Conservation (phyloP, 192 early-diverging fungal species). For the Backusella circina region DNA sequence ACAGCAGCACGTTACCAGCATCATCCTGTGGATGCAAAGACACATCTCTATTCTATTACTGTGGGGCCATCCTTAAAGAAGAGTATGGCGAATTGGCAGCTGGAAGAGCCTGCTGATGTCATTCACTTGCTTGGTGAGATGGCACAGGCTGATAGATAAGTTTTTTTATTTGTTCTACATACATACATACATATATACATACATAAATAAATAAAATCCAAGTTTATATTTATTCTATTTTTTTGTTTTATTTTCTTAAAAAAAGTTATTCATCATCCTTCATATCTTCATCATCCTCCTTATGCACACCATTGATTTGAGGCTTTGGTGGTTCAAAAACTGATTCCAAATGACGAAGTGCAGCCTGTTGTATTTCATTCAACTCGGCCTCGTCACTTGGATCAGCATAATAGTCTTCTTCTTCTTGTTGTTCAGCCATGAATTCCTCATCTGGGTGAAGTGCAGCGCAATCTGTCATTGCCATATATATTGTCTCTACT, state of each 20-base stretch:
- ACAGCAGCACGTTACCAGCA: neutral
- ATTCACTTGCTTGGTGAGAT: slow-evolving; percentile 35
- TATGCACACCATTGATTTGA: neutral
- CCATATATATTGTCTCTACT: slow-evolving; percentile 69
- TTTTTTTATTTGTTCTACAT: too few relatives aligned
- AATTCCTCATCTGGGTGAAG: slow-evolving; percentile 63
- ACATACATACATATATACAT: neutral
- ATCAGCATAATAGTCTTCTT: slow-evolving; percentile 27
- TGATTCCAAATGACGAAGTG: slow-evolving; percentile 31
- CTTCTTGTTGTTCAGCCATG: slow-evolving; percentile 40
- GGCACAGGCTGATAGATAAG: neutral
- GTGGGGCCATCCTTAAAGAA: slow-evolving; percentile 88
- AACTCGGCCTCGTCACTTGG: slow-evolving; percentile 36
- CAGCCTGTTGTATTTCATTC: slow-evolving; percentile 37
- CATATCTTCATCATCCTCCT: neutral
- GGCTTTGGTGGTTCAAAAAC: slow-evolving; percentile 18
- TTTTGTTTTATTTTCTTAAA: neutral
- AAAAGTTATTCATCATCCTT: neutral
- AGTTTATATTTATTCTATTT: neutral
- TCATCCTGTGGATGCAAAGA: neutral
- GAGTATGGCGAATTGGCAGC: slow-evolving; percentile 87
- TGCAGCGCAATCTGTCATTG: slow-evolving; percentile 61
- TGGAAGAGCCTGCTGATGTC: slow-evolving; percentile 61
- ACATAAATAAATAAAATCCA: neutral
- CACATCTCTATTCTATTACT: slow-evolving; percentile 67